A percentile compares a stretch with the other conserved stretches of the same genome.
These are phyloP conservation scores for Mrakia frigida DNA, from an alignment of 768 basidiomycete species.

Conservation along the genomic window DNA sequence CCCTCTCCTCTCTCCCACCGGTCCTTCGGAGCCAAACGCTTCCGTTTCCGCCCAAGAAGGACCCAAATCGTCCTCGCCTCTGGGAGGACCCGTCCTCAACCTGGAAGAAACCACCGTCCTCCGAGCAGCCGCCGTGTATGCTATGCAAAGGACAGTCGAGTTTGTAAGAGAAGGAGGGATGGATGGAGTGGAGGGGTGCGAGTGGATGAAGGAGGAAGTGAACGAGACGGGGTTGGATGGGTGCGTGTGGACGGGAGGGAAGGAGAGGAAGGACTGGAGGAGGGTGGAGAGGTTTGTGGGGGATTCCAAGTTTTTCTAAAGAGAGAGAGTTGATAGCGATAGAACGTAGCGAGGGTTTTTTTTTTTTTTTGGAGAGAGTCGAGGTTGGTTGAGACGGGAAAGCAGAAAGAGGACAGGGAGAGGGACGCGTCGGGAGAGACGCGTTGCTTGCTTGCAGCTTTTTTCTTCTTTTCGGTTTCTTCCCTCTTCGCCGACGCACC, in stretches of 20 bases:
- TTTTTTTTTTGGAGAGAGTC: too few relatives aligned
- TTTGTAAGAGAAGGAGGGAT: constrained; percentile 48
- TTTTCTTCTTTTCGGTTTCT: too few relatives aligned
- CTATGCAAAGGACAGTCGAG: constrained; percentile 64
- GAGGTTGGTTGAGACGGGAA: too few relatives aligned
- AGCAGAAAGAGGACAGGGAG: too few relatives aligned
- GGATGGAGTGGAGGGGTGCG: constrained; percentile 46
- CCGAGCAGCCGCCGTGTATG: constrained; percentile 73
- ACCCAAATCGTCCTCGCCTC: neutral
- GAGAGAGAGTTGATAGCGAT: too few relatives aligned
- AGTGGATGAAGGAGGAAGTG: constrained; percentile 50
- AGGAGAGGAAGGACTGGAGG: constrained; percentile 68
- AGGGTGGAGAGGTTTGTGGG: constrained; percentile 60
- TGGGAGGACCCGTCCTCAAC: constrained; percentile 56
- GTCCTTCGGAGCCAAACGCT: constrained; percentile 41
- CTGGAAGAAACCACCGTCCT: constrained; percentile 62
- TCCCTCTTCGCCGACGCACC: too few relatives aligned
- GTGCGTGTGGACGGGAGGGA: constrained; percentile 80
- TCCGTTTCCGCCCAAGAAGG: constrained; percentile 1
- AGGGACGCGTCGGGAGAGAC: too few relatives aligned
- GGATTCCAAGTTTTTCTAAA: constrained; percentile 64
- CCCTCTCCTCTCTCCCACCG: constrained; percentile 40
- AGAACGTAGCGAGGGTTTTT: too few relatives aligned
- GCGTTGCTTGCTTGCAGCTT: too few relatives aligned
- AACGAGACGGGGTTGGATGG: constrained; percentile 61